These are phyloP conservation scores for Podaxis sp. DNA, from an alignment of 768 basidiomycete species.

Conservation along the genomic window DNA sequence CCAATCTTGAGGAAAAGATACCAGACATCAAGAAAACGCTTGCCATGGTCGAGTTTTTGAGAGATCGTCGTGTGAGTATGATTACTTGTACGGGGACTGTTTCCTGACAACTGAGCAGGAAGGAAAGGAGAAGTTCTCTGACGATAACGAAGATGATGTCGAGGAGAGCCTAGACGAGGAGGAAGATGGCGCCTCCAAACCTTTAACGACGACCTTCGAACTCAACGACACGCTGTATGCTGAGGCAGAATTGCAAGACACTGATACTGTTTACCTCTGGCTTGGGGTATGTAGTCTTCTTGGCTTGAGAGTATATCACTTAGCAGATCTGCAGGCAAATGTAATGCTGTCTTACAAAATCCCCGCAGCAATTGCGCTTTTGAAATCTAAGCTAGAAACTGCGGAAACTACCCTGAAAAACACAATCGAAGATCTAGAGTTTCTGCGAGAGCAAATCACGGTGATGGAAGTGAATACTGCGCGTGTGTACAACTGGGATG, in stretches of 20 bases:
- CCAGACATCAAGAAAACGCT: conserved; percentile 95
- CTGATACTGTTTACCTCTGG: conserved; percentile 92
- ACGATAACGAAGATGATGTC: conserved; percentile 29
- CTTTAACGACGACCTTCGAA: conserved; percentile 86
- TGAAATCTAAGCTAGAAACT: conserved; percentile 69
- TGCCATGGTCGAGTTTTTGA: conserved; percentile 82
- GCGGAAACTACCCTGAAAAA: conserved; percentile 68
- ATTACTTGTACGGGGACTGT: not conserved
- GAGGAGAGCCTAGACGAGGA: conserved; percentile 60
- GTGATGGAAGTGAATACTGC: conserved; percentile 97
- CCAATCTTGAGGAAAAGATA: conserved; percentile 88
- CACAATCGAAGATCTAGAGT: conserved; percentile 87
- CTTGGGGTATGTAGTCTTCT: conserved; percentile 71
- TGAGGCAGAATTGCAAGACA: conserved; percentile 84
- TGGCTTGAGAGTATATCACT: not conserved
- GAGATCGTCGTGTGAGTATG: conserved; percentile 63
- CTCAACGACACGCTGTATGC: conserved; percentile 95
- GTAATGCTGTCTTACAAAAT: conserved; percentile 96
- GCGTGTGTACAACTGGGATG: conserved; percentile 95
- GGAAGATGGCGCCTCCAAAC: conserved; percentile 49
- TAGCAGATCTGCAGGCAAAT: conserved; percentile 66
- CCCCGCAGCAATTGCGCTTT: conserved; percentile 69
- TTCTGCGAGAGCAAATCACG: conserved; percentile 90
- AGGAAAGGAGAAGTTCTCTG: conserved; percentile 47
- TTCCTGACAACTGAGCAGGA: conserved; percentile 41